A percentile compares a stretch with the other conserved stretches of the same genome.
phyloP scores from a whole-genome alignment of 106 monocot genomes.

The Phalaenopsis aphrodite region DNA sequence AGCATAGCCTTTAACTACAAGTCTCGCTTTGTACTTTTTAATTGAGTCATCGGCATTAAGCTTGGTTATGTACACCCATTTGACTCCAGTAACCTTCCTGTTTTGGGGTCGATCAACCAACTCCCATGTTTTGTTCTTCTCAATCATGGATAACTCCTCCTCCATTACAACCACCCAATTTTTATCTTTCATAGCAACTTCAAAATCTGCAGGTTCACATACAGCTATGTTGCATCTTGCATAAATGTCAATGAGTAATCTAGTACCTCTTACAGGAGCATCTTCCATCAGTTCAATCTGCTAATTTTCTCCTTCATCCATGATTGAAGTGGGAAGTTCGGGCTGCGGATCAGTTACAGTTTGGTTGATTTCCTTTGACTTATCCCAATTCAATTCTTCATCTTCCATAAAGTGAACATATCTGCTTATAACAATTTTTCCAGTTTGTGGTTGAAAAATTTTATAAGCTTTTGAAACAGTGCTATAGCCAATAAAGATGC shows the following conservation, averaged over 20 bases:
- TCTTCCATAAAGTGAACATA: constrained; percentile 11
- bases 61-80: neutral
- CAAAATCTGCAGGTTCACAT: constrained; percentile 6
- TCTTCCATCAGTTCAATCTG: neutral
- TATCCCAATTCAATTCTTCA: neutral
- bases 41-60: neutral
- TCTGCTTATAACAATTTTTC: constrained; percentile 1
- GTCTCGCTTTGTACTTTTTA: neutral
- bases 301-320: neutral
- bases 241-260: neutral
- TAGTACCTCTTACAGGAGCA: neutral
- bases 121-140: neutral
- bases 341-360: too few species aligned
- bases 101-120: neutral
- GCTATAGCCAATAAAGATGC: constrained; percentile 2
- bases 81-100: neutral
- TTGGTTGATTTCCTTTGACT: neutral
- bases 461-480: constrained; percentile 3
- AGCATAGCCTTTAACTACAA: neutral
- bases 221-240: constrained; percentile 3
- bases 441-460: neutral
- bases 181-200: neutral
- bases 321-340: neutral
- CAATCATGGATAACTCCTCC: neutral
- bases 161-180: neutral